A percentile compares a stretch with the other conserved stretches of the same genome.
These are phyloP conservation scores for Diutina rugosa DNA, from an alignment of 1,139 yeast species.

Conservation along the genomic window DNA sequence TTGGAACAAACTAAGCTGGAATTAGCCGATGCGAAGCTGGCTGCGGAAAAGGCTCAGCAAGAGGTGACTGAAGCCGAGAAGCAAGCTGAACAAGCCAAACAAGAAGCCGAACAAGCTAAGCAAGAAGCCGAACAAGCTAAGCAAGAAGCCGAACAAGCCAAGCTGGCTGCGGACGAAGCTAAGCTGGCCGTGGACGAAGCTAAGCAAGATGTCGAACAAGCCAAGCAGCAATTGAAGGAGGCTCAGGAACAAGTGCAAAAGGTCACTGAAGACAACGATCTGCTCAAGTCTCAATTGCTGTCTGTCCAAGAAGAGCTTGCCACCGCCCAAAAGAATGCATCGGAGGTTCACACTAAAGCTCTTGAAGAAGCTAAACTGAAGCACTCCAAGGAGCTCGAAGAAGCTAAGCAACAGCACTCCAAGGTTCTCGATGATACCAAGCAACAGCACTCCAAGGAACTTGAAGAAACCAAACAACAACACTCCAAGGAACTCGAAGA, in stretches of 20 bases:
- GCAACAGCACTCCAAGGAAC: neutral
- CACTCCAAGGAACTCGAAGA: neutral
- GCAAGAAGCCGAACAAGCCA: neutral
- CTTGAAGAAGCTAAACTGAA: neutral
- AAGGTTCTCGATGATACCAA: neutral
- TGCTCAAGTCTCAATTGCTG: neutral
- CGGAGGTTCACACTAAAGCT: neutral
- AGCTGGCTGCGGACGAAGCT: neutral
- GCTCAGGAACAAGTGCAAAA: neutral
- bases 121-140: neutral
- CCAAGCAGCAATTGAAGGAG: neutral
- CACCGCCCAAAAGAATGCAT: neutral
- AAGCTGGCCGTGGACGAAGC: neutral
- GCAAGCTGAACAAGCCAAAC: neutral
- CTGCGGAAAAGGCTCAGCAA: neutral
- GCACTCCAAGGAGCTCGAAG: neutral
- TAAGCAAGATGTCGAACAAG: neutral
- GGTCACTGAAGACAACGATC: neutral
- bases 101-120: neutral
- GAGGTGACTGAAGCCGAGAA: neutral
- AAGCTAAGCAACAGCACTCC: neutral
- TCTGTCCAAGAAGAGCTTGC: neutral
- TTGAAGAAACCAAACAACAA: neutral
- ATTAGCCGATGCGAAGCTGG: neutral
- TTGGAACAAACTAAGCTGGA: neutral